Percentiles rank a stretch among this genome's conserved stretches.
Conservation (phyloP, 805 yeast genomes). For the Suhomyces sp. region DNA sequence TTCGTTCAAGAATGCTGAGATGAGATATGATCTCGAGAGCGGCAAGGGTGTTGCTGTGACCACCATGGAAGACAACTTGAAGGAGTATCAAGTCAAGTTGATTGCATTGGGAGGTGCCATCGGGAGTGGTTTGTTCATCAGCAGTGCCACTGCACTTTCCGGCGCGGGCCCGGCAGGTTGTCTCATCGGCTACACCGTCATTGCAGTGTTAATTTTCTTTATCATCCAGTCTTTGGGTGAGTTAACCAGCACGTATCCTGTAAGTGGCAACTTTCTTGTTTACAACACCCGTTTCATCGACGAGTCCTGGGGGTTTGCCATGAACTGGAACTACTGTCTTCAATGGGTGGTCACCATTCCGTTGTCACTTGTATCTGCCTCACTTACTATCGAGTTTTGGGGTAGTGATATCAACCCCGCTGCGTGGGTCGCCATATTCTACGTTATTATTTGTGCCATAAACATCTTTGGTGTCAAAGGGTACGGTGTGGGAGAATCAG, state of each 20-base stretch:
- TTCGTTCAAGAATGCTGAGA: constrained; percentile 7
- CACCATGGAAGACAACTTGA: constrained; percentile 11
- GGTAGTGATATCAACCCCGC: constrained; percentile 18
- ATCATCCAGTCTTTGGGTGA: constrained; percentile 14
- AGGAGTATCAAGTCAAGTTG: constrained; percentile 12
- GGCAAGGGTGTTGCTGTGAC: constrained; percentile 3
- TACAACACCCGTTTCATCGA: constrained; percentile 18
- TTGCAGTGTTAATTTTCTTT: constrained; percentile 11
- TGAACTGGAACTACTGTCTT: constrained; percentile 19
- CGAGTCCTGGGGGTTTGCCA: constrained; percentile 22
- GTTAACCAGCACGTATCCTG: constrained; percentile 11
- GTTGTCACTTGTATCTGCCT: constrained; percentile 10
- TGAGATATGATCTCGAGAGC: constrained; percentile 5
- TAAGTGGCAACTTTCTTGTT: constrained; percentile 12
- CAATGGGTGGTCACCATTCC: constrained; percentile 13
- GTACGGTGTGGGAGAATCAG: constrained; percentile 26
- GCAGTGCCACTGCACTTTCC: constrained; percentile 15
- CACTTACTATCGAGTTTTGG: constrained; percentile 25
- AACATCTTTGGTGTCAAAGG: constrained; percentile 27
- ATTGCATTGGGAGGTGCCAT: constrained; percentile 21
- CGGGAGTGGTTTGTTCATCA: constrained; percentile 21
- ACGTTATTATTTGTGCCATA: constrained; percentile 19
- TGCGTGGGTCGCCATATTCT: constrained; percentile 26
- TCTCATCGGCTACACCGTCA: constrained; percentile 13
- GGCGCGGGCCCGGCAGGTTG: constrained; percentile 20